Evolutionary conservation across 106 monocot species (phyloP).

Genomic region (Phalaenopsis equestris): DNA sequence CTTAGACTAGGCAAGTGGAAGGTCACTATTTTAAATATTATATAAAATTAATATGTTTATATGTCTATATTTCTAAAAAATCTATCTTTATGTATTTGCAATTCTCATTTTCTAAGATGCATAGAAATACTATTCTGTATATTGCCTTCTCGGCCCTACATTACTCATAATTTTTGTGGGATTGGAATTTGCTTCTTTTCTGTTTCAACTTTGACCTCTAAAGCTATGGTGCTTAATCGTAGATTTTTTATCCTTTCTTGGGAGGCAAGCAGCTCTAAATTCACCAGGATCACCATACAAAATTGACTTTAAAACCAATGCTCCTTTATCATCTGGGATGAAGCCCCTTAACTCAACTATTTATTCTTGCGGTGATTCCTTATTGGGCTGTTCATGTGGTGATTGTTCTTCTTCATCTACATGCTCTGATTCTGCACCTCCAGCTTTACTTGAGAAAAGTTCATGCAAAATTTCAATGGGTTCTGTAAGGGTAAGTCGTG

Average conservation of each 20-base stretch:
- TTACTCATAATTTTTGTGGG: background rate
- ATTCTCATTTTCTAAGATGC: background rate
- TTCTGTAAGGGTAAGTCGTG: constrained; percentile 53
- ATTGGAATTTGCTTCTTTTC: background rate
- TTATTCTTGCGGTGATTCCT: constrained; percentile 82
- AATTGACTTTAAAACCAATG: constrained; percentile 54
- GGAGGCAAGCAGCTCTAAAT: constrained; percentile 48
- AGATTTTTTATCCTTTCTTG: constrained; percentile 90
- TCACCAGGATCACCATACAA: constrained; percentile 77
- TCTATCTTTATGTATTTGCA: background rate
- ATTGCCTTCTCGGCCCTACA: background rate
- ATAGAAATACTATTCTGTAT: background rate
- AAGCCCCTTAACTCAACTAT: constrained; percentile 70
- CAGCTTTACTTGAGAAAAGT: constrained; percentile 25
- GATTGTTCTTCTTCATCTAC: constrained; percentile 80
- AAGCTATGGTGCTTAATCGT: constrained; percentile 12
- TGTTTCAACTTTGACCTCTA: constrained; percentile 5
- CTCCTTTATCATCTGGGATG: constrained; percentile 35
- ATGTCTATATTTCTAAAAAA: no score
- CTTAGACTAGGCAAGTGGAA: no score
- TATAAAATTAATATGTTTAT: no score
- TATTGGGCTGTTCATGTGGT: constrained; percentile 92
- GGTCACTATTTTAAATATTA: no score
- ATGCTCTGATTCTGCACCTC: constrained; percentile 31
- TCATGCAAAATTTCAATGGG: constrained; percentile 63